phyloP scores from a whole-genome alignment of 352 stramenopile species.

The Saprolegnia parasitica region DNA sequence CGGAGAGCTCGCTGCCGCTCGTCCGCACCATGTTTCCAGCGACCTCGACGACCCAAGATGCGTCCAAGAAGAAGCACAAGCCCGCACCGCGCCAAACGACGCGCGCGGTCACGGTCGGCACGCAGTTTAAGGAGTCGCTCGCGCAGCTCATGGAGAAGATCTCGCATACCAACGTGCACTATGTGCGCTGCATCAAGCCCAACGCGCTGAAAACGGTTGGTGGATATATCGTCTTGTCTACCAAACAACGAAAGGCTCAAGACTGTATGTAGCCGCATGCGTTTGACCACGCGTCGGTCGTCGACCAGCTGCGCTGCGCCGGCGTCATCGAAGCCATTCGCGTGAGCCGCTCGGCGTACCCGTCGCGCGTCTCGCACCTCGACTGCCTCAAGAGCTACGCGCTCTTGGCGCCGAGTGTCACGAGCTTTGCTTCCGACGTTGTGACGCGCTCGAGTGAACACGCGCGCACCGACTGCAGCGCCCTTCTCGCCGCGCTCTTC shows the following conservation, averaged over 20 bases:
- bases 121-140: constrained; percentile 82
- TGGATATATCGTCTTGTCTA: background rate
- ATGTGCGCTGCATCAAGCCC: constrained; percentile 82
- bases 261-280: constrained; percentile 29
- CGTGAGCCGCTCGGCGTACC: constrained; percentile 80
- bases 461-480: constrained; percentile 39
- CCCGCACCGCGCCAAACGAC: background rate
- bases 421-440: constrained; percentile 18
- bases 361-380: constrained; percentile 65
- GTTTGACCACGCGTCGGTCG: constrained; percentile 55
- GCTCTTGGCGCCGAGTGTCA: constrained; percentile 33
- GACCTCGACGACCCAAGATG: background rate
- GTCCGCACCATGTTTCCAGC: constrained; percentile 27
- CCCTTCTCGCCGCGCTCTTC: constrained; percentile 63
- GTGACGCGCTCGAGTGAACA: constrained; percentile 2
- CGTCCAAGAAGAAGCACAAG: background rate
- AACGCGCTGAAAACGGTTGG: constrained; percentile 68
- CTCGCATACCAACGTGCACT: constrained; percentile 77
- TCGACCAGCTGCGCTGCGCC: constrained; percentile 77
- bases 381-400: constrained; percentile 80
- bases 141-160: constrained; percentile 85
- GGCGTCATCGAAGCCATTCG: constrained; percentile 85
- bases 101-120: constrained; percentile 52
- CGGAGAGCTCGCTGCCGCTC: constrained; percentile 21
- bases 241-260: too few relatives aligned